These are phyloP conservation scores for Sphagnum tenellum DNA, from an alignment of 225 moss, liverwort and hornwort species.

Conservation along the genomic window DNA sequence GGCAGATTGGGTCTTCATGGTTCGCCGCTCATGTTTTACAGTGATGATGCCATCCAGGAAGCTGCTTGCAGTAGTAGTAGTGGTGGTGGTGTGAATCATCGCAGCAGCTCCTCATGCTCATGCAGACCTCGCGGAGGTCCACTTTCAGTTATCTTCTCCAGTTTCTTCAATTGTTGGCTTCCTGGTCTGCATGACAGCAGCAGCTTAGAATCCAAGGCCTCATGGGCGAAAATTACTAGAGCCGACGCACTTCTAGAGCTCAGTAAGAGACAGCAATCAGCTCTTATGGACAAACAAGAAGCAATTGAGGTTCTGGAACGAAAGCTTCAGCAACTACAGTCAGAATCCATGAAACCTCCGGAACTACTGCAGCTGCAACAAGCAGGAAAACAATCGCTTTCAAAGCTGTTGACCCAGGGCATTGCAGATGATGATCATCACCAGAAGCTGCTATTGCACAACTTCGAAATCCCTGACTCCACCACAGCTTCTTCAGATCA, in stretches of 20 bases:
- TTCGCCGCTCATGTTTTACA: constrained; percentile 30
- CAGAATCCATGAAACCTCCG: no score
- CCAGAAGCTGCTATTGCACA: no score
- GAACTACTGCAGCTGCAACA: no score
- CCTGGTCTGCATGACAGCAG: constrained; percentile 3
- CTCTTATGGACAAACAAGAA: constrained; percentile 72
- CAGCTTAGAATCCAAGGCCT: constrained; percentile 15
- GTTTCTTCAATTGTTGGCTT: constrained; percentile 42
- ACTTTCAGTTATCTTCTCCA: constrained; percentile 31
- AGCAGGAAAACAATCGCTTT: no score
- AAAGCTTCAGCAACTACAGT: constrained; percentile 74
- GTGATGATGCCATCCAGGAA: constrained; percentile 36
- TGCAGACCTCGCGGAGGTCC: constrained; percentile 15
- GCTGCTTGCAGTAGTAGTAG: constrained; percentile 32
- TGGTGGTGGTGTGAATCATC: constrained; percentile 9
- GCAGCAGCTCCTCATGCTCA: no score
- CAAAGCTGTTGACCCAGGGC: no score
- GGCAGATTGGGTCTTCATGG: constrained; percentile 11
- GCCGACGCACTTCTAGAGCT: constrained; percentile 65
- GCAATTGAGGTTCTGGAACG: constrained; percentile 79
- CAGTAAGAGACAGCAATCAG: constrained; percentile 62
- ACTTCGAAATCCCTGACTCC: no score
- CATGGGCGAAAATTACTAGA: constrained; percentile 35
- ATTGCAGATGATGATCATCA: no score
- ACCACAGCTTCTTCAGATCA: no score